Base-by-base conservation (phyloP, 139 green algal genomes). In the Auxenochlorella pyrenoidosa region DNA sequence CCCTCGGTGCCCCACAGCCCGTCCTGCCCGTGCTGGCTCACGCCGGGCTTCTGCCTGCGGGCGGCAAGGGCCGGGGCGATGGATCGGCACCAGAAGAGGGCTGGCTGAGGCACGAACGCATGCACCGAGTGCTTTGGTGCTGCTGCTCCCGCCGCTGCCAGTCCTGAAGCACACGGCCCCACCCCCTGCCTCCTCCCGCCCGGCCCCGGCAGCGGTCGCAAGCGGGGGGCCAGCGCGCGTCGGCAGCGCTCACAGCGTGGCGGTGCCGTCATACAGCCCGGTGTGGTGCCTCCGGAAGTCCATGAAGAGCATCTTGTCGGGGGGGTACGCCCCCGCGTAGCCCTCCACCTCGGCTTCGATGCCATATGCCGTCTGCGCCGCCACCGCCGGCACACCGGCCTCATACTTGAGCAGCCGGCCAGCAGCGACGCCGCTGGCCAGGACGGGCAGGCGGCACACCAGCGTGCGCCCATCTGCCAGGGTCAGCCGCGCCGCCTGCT, bases 261-360 rank as follows among this genome's bases (percentile, higher is more conserved):
- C 72, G 0, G 89, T 85, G n/a, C 82, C 87, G 13, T 79, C 65
- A 44, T 90, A 90, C n/a, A 92, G 79, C 6, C 90, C 81, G 0
- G 96, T 93, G 92, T 99, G 97, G 87, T 96, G 93, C 82, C 99
- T 95, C 18, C 97, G 88, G 96, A 98, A 99, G 95, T 99, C 98
- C 98, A 99, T 99, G 93, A 99, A 99, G 65, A 99, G 88, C 98
- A 99, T 99, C 24, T 92, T 94, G 32, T 92, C 84, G 0, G 59
- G 38, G 28, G 94, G 91, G 88, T 96, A 98, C 3, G 81, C 87
- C 0, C 90, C 87, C 0, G 91, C 84, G 81, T 98, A 98, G 30
- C 95, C 86, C 75, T 85, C 86, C 80, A 92, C 86, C 81, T 89
- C 94, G 82, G 92, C 94, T 47, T 99, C 91, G 59, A 99, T 98